Conservation (phyloP, 2,329 filamentous ascomycete genomes). For the Exophiala sp. region DNA sequence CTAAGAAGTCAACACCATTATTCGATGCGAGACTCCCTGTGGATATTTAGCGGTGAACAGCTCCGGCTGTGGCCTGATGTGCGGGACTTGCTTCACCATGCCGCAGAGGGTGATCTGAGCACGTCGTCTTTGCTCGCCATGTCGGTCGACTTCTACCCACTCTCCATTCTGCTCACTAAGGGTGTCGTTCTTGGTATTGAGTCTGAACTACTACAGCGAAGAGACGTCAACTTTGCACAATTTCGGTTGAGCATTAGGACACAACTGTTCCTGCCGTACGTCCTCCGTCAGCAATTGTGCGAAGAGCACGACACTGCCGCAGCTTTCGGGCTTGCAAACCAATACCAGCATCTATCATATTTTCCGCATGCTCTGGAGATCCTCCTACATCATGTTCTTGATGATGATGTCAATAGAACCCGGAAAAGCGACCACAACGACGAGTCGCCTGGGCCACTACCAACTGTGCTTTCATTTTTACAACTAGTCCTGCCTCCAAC, state of each 20-base stretch:
- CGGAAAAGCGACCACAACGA: conserved; percentile 30
- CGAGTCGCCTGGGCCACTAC: conserved; percentile 35
- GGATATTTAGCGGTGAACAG: conserved; percentile 86
- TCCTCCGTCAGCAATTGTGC: conserved; percentile 74
- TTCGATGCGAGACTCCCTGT: conserved; percentile 78
- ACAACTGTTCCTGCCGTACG: conserved; percentile 85
- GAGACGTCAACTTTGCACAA: conserved; percentile 86
- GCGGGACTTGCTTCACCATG: conserved; percentile 73
- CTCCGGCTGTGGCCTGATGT: conserved; percentile 88
- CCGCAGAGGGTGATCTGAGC: conserved; percentile 50
- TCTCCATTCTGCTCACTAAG: conserved; percentile 83
- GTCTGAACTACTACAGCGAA: conserved; percentile 85
- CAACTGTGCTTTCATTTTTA: conserved; percentile 58
- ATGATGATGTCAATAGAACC: conserved; percentile 77
- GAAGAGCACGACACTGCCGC: conserved; percentile 69
- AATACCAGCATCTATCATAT: conserved; percentile 84
- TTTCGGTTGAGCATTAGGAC: conserved; percentile 86
- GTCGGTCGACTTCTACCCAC: conserved; percentile 89
- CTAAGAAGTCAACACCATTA: conserved; percentile 44
- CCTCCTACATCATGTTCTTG: conserved; percentile 84
- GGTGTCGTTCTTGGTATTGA: conserved; percentile 88
- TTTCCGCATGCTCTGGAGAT: conserved; percentile 92
- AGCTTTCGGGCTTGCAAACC: conserved; percentile 75
- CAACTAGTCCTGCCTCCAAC: conserved; percentile 66
- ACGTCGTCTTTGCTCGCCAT: conserved; percentile 61